A percentile compares a stretch with the other conserved stretches of the same genome.
Conservation (phyloP, 1,284 basidiomycete genomes). For the Laetiporus sulphureus region DNA sequence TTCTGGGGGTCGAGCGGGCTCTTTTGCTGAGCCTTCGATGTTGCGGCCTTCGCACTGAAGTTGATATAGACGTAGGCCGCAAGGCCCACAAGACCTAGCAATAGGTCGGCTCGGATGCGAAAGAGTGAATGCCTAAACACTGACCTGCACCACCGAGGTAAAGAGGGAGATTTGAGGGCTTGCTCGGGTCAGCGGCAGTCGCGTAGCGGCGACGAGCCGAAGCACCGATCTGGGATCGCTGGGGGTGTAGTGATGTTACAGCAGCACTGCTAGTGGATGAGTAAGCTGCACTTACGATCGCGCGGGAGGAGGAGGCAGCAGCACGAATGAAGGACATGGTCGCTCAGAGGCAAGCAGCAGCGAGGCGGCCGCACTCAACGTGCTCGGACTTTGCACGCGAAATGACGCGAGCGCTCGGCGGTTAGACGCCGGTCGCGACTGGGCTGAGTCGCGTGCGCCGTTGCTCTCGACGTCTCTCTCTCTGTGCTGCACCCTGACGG, state of each 20-base stretch:
- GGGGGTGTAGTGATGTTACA: too few species aligned
- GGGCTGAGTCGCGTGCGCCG: too few species aligned
- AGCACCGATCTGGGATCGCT: too few species aligned
- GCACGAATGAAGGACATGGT: too few species aligned
- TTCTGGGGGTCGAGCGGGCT: constrained; percentile 69
- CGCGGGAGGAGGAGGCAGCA: constrained; percentile 19
- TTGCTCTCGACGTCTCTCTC: too few species aligned
- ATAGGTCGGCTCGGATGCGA: not conserved
- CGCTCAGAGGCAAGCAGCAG: too few species aligned
- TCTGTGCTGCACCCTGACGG: too few species aligned
- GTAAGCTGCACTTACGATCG: constrained; percentile 14
- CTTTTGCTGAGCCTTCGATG: constrained; percentile 37
- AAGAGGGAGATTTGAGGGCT: constrained; percentile 42
- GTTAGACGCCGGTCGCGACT: too few species aligned
- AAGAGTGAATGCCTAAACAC: not conserved
- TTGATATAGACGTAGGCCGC: constrained; percentile 46
- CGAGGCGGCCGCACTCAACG: too few species aligned
- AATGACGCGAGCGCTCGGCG: too few species aligned
- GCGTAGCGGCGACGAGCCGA: constrained; percentile 35
- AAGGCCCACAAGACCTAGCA: constrained; percentile 38
- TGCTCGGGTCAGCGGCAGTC: constrained; percentile 33
- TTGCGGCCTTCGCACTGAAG: constrained; percentile 19
- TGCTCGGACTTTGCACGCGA: too few species aligned
- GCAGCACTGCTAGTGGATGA: not conserved
- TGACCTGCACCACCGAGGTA: constrained; percentile 39